A percentile compares a stretch with the other conserved stretches of the same genome.
Conservation (phyloP, 352 stramenopile genomes). For the Elongisporangium anandrum region DNA sequence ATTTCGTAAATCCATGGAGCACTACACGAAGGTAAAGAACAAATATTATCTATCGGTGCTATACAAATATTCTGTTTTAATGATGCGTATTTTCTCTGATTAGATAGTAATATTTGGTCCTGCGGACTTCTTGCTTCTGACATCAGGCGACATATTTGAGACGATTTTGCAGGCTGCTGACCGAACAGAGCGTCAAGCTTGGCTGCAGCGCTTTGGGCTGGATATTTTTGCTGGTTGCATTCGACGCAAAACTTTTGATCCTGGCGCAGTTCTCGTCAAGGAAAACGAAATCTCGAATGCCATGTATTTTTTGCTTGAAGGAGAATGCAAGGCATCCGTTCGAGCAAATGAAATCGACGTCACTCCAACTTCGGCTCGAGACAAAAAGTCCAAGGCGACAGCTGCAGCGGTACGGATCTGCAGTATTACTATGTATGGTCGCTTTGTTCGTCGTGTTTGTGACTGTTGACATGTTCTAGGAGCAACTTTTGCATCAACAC, state of each 20-base stretch:
- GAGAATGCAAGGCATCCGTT: constrained; percentile 33
- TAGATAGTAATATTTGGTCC: constrained; percentile 27
- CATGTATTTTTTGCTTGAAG: constrained; percentile 34
- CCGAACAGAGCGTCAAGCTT: constrained; percentile 17
- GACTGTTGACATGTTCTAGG: neutral
- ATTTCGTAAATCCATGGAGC: constrained; percentile 19
- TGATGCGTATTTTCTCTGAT: neutral
- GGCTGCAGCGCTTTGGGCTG: constrained; percentile 28
- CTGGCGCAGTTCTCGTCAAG: constrained; percentile 18
- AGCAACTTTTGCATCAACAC: constrained; percentile 14
- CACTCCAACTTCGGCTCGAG: neutral
- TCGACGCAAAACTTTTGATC: constrained; percentile 25
- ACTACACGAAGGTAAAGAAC: constrained; percentile 25
- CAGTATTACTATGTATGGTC: neutral
- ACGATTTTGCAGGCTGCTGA: constrained; percentile 22
- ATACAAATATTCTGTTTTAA: too few species aligned
- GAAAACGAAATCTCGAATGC: constrained; percentile 20
- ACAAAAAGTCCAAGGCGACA: constrained; percentile 2
- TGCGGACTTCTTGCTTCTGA: constrained; percentile 38
- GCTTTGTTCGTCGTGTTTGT: neutral
- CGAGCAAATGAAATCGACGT: constrained; percentile 8
- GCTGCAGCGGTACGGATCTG: constrained; percentile 2
- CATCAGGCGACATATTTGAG: constrained; percentile 26
- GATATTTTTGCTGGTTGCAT: constrained; percentile 30
- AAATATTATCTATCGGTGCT: too few species aligned